Conservation (phyloP, 257 asterid genomes). For the Primulina tabacum region DNA sequence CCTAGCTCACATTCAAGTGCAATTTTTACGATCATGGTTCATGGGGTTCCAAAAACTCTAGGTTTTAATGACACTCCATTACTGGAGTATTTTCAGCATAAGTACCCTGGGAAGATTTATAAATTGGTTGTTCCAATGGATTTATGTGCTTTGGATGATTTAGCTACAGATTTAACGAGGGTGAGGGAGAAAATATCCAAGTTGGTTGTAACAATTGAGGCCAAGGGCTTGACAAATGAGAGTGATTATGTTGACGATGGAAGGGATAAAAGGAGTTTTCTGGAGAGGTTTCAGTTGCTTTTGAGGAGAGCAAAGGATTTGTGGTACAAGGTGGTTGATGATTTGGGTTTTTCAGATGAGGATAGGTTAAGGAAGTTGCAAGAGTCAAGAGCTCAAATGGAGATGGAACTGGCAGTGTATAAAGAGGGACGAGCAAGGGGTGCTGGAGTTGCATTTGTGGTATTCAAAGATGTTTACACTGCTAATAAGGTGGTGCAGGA, state of each 20-base stretch:
- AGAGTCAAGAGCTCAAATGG: conserved; percentile 89
- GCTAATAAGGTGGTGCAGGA: conserved; percentile 94
- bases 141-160: conserved; percentile 91
- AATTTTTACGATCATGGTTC: conserved; percentile 76
- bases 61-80: conserved; percentile 77
- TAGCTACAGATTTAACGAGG: conserved; percentile 81
- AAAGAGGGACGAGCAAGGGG: conserved; percentile 96
- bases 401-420: conserved; percentile 98
- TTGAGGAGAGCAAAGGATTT: conserved; percentile 64
- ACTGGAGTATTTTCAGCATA: conserved; percentile 77
- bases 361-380: conserved; percentile 87
- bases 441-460: conserved; percentile 95
- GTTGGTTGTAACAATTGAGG: conserved; percentile 67
- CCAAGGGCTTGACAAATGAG: conserved; percentile 53
- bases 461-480: conserved; percentile 86
- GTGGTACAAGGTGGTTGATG: conserved; percentile 55
- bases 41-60: conserved; percentile 78
- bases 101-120: conserved; percentile 83
- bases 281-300: conserved; percentile 36
- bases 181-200: conserved; percentile 74
- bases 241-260: conserved; percentile 39
- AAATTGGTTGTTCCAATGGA: conserved; percentile 91
- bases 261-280: conserved; percentile 36
- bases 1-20: conserved; percentile 67
- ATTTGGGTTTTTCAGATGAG: conserved; percentile 83